Evolutionary conservation across 805 yeast genomes (phyloP).

Genomic region (Cyberlindnera suaveolens): DNA sequence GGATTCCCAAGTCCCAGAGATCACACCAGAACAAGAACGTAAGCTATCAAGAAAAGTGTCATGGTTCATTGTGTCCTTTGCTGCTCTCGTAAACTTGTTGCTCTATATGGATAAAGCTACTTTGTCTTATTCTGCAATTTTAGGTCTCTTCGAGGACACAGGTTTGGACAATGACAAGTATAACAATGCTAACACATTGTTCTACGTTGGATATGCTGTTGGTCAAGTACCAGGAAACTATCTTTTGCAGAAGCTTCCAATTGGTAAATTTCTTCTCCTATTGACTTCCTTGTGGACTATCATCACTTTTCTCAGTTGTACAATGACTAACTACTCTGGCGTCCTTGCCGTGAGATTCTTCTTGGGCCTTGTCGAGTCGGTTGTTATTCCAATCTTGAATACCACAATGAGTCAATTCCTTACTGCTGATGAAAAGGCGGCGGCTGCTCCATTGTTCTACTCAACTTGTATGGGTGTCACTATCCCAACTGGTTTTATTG

Average conservation of each 20-base stretch:
- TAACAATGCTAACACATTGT: constrained; percentile 44
- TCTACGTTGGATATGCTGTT: constrained; percentile 43
- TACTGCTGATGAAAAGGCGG: constrained; percentile 41
- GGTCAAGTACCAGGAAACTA: constrained; percentile 40
- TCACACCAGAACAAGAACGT: constrained; percentile 38
- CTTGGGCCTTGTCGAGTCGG: constrained; percentile 44
- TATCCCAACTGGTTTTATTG: constrained; percentile 47
- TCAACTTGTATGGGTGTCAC: constrained; percentile 44
- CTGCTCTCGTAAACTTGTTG: constrained; percentile 34
- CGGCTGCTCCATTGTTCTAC: constrained; percentile 49
- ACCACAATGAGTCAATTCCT: constrained; percentile 46
- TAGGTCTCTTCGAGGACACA: constrained; percentile 42
- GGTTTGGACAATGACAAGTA: constrained; percentile 37
- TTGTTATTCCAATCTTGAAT: constrained; percentile 38
- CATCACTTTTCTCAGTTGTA: constrained; percentile 40
- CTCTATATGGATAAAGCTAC: constrained; percentile 49
- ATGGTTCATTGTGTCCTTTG: constrained; percentile 31
- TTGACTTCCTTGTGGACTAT: constrained; percentile 39
- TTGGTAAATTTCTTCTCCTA: constrained; percentile 32
- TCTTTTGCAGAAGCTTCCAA: constrained; percentile 38
- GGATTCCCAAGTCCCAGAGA: constrained; percentile 29
- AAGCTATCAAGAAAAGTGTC: constrained; percentile 33
- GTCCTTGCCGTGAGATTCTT: constrained; percentile 42
- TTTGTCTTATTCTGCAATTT: constrained; percentile 40
- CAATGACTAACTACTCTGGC: constrained; percentile 40